A percentile compares a stretch with the other conserved stretches of the same genome.
Conservation (phyloP, 108 stramenopile species). For the Bacterosira constricta region DNA sequence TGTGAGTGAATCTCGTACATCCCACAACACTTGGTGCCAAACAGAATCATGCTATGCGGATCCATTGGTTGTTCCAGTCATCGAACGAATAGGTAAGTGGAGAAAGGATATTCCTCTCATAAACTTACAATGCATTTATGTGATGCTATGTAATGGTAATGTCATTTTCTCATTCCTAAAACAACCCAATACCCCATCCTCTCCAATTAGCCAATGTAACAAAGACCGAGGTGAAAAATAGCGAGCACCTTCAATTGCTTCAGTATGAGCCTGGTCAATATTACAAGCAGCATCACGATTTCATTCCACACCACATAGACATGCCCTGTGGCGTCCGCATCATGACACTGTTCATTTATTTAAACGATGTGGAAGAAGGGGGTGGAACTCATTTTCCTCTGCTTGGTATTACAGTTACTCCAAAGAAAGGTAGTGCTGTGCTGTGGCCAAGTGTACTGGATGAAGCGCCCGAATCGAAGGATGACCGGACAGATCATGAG, state of each 20-base stretch:
- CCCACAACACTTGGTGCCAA: conserved; percentile 70
- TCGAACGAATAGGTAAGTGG: conserved; percentile 60
- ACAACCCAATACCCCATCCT: too few relatives aligned
- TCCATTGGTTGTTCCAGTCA: conserved; percentile 37
- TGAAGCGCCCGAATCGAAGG: conserved; percentile 52
- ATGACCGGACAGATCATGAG: conserved; percentile 64
- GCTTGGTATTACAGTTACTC: conserved; percentile 22
- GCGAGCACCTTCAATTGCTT: conserved; percentile 72
- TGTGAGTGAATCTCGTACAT: conserved; percentile 45
- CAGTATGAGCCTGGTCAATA: conserved; percentile 65
- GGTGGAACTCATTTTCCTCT: conserved; percentile 58
- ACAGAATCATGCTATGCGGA: conserved; percentile 43
- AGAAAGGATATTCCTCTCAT: too few relatives aligned
- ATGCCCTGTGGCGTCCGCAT: conserved; percentile 82
- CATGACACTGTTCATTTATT: conserved; percentile 84
- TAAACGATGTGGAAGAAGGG: conserved; percentile 76
- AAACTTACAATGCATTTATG: too few relatives aligned
- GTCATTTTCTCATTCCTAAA: too few relatives aligned
- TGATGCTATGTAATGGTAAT: too few relatives aligned
- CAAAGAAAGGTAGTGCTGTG: conserved; percentile 73
- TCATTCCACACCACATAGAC: conserved; percentile 47
- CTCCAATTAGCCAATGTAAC: conserved; percentile 57
- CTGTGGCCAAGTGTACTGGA: conserved; percentile 70
- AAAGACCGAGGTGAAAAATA: conserved; percentile 52
- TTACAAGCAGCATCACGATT: conserved; percentile 65